Base-by-base conservation (phyloP, 2,329 filamentous ascomycete species). In the Cercospora sp. region DNA sequence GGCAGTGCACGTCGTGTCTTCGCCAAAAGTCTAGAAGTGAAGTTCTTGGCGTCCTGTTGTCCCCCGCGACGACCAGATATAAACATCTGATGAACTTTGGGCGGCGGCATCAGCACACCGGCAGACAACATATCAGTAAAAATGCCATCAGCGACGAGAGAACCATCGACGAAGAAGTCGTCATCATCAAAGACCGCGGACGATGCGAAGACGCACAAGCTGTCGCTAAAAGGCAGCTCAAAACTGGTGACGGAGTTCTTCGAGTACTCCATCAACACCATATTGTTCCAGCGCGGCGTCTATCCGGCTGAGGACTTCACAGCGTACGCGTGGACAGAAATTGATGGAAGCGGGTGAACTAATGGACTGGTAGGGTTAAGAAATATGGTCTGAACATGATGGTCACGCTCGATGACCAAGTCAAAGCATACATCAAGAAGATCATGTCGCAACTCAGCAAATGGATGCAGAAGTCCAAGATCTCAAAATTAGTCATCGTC, bases 311-410 rank as follows among this genome's bases (percentile, higher is more conserved):
- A 99, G 78, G 95, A 99, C 83, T 99, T 99, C 79, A 92, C 91
- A 73, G 91, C 93, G 91, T 94, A 82, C 78, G 89, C 81, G 23
- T 16, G 23, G 28, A 20, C 53, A 33, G 6, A 23, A 51, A 7
- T 7, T 5, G 26, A 16, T 5, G 30, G 9, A 5, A 8, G 12
- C 13, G 10, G 13, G 23, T 7, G n/a, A 5, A 68, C 67, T 66
- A 60, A 57, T 18, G 33, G 1, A 23, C 59, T 72, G 63, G 74
- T 48, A 86, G 88, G 12, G 94, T 99, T 77, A 99, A 99, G 84
- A 99, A 99, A 83, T 99, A 99, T 90, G 95, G 95, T 75, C 88
- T 99, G 76, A 98, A 97, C 77, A 97, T 97, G 93, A 91, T 97
- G 75, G 94, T 98, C 62, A 96, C 94, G 33, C 89, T 93, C 71